Evolutionary conservation across 2,329 filamentous ascomycete species (phyloP), one percentile per base, ranked within the genome.

Genomic region (Geosmithia putterillii): DNA sequence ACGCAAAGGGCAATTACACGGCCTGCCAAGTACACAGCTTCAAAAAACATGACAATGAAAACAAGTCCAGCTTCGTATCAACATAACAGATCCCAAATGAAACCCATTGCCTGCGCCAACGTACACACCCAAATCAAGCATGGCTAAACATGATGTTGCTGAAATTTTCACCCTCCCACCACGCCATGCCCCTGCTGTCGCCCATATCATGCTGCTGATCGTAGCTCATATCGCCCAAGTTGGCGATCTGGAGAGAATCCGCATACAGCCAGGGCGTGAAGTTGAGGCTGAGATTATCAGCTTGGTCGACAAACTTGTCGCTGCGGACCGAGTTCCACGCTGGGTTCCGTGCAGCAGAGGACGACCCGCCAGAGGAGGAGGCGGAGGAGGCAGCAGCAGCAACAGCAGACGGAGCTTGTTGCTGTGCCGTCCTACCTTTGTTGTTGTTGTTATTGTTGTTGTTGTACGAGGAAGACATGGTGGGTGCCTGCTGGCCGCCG

Each of bases 401-500:
- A n/a, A n/a, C n/a, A n/a, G n/a, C n/a, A n/a, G n/a, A n/a, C n/a
- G n/a, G n/a, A n/a, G n/a, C n/a, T n/a, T n/a, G n/a, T n/a, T n/a
- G n/a, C 5, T 20, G 14, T 32, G 20, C 14, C 9, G 18, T n/a
- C 28, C n/a, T 43, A 15, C 35, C 23, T n/a, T 17, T n/a, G 32
- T 38, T 25, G 18, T 8, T 21, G 38, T 34, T 40, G 42, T 8
- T 41, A 19, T 19, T 40, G 44, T 18, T 46, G 18, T 51, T 50
- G 42, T 60, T 64, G 54, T 52, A 64, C 15, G 58, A 36, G 10
- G 28, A 32, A 3, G 22, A 19, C n/a, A 17, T 7, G 23, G 67
- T 64, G 1, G 69, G 69, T 1, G 64, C 69, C 9, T 68, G 67
- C 43, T 70, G 68, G 0, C 70, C 70, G 9, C 70, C 70, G 45